A percentile compares a stretch with the other conserved stretches of the same genome.
These are phyloP conservation scores for Friedmanniomyces simplex DNA, from an alignment of 495 filamentous ascomycete species.

Conservation along the genomic window DNA sequence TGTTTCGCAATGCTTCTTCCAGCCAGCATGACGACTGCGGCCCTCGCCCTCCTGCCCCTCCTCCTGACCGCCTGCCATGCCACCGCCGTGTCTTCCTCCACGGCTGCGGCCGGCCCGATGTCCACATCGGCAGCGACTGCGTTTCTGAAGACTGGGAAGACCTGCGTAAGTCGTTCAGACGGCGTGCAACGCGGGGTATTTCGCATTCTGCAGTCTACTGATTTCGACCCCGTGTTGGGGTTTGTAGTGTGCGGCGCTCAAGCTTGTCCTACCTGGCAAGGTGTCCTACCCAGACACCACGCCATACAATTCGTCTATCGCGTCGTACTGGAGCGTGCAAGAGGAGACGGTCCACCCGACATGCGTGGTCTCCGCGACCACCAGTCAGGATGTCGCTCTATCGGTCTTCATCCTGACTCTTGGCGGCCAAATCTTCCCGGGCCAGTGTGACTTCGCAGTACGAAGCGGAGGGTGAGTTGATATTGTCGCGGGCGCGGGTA, in stretches of 20 bases:
- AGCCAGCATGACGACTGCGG: neutral
- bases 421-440: neutral
- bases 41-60: neutral
- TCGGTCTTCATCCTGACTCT: neutral
- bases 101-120: neutral
- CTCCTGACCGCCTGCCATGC: neutral
- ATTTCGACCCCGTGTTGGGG: neutral
- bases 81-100: neutral
- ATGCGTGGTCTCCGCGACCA: neutral
- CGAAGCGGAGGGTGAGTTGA: constrained; percentile 2
- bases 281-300: neutral
- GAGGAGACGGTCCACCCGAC: neutral
- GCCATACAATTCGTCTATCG: neutral
- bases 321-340: constrained; percentile 5
- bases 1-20: neutral
- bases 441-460: constrained; percentile 9
- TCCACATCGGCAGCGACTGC: neutral
- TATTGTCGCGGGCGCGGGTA: neutral
- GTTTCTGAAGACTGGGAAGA: neutral
- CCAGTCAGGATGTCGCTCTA: neutral
- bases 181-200: no score
- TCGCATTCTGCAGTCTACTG: neutral
- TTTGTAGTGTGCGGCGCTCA: neutral
- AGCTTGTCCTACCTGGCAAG: neutral
- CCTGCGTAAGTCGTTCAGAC: neutral